Evolutionary conservation across 345 rosid genomes (phyloP), one percentile per base, ranked within the genome.

Genomic region (Populus euphratica): DNA sequence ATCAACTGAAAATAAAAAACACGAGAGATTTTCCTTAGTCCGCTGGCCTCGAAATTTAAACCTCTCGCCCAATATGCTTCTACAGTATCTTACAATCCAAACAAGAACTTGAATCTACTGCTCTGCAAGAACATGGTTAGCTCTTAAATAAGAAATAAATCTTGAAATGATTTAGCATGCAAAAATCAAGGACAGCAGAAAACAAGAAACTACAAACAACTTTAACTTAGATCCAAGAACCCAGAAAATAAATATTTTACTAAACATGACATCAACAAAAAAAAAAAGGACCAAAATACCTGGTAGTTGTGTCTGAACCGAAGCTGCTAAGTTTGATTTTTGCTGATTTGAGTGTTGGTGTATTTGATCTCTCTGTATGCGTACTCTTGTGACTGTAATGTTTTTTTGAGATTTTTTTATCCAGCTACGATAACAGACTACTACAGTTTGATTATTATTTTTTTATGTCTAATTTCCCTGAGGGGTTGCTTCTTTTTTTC

Each of bases 51-150:
- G 25, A 23, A n/a, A 63, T 25, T 49, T 23, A 25, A 59, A 27
- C 27, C 63, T 3, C 27, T n/a, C 63, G 41, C 39, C 39, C 29
- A 31, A 21, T 25, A 71, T 31, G 47, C 44, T 69, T 71, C 74
- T 31, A 25, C 16, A 65, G 62, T 31, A 20, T 49, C 59, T 77
- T 61, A 20, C n/a, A 35, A 47, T 10, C 64, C 23, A 63, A 47
- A 70, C 29, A n/a, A 33, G 9, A 4, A 29, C 10, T 20, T 27
- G 67, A 41, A 66, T 67, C 77, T 67, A 21, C 63, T 73, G 68
- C 68, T 67, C 81, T 66, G 76, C 77, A 73, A 52, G 3, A 72
- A 61, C 36, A 61, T 10, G 47, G 36, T 12, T 6, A 31, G 10
- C 27, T 56, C n/a, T n/a, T 56, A 8, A n/a, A 49, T 44, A 49